Evolutionary conservation across 495 filamentous ascomycete species (phyloP).

Genomic region (Penicillium canescens): DNA sequence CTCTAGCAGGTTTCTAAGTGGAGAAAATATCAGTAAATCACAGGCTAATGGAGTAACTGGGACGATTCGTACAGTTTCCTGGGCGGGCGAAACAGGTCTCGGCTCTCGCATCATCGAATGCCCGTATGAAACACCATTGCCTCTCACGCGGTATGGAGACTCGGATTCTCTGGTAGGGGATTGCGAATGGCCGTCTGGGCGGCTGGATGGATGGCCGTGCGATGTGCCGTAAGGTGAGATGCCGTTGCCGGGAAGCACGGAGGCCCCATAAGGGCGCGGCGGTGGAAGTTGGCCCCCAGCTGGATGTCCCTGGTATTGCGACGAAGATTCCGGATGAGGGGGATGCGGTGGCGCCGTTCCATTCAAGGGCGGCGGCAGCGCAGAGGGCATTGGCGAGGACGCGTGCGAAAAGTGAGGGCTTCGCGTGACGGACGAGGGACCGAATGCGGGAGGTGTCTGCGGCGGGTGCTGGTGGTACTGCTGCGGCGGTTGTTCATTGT

Average conservation of each 20-base stretch:
- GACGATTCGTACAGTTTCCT: constrained; percentile 37
- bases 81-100: constrained; percentile 36
- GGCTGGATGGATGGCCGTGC: constrained; percentile 48
- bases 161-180: constrained; percentile 43
- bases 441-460: constrained; percentile 54
- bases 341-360: constrained; percentile 49
- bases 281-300: constrained; percentile 33
- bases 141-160: constrained; percentile 36
- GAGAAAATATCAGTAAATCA: constrained; percentile 2
- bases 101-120: constrained; percentile 31
- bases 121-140: constrained; percentile 34
- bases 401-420: constrained; percentile 53
- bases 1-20: constrained; percentile 61
- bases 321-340: constrained; percentile 40
- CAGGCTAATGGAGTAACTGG: background rate
- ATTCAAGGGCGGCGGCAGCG: constrained; percentile 50
- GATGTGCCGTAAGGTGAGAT: constrained; percentile 42
- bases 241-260: constrained; percentile 36
- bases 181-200: constrained; percentile 44
- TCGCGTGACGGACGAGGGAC: constrained; percentile 53
- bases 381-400: constrained; percentile 48
- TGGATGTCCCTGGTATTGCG: constrained; percentile 47
- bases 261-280: constrained; percentile 47
- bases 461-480: constrained; percentile 54
- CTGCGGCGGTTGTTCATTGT: constrained; percentile 49